phyloP scores from a whole-genome alignment of 2,329 filamentous ascomycete genomes.

The Botrytis cinerea region DNA sequence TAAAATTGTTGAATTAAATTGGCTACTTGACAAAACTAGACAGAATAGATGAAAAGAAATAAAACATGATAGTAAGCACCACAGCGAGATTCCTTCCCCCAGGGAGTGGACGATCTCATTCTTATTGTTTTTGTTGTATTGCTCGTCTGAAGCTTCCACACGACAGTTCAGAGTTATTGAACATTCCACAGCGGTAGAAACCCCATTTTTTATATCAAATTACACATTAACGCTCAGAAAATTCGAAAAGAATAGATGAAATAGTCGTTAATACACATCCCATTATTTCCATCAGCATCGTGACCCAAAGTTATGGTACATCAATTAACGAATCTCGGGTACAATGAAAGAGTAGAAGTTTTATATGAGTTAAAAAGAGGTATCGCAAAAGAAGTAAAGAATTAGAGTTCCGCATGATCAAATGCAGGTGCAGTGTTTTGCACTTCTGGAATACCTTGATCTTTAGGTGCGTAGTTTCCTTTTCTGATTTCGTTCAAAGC shows the following conservation, averaged over 20 bases:
- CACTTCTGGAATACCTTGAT: conserved; percentile 30
- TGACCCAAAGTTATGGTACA: conserved; percentile 8
- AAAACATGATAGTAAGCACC: no score
- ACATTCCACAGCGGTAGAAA: neutral
- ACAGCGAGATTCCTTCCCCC: neutral
- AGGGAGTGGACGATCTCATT: neutral
- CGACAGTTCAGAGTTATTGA: neutral
- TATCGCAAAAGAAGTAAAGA: neutral
- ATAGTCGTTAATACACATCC: conserved; percentile 3
- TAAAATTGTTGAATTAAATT: neutral
- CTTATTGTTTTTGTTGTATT: neutral
- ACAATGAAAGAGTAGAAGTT: conserved; percentile 25
- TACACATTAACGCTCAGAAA: neutral
- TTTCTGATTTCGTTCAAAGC: conserved; percentile 58
- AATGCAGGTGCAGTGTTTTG: conserved; percentile 37
- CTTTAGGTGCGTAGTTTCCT: conserved; percentile 44
- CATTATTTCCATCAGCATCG: conserved; percentile 17
- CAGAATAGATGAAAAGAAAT: neutral
- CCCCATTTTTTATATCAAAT: neutral
- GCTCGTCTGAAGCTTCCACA: neutral
- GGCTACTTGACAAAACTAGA: neutral
- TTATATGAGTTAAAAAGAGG: neutral
- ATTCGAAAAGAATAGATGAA: neutral
- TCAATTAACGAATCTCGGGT: conserved; percentile 7
- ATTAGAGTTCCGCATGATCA: conserved; percentile 38